These are phyloP conservation scores for Pulveroboletus ravenelii DNA, from an alignment of 768 basidiomycete species.

Conservation along the genomic window DNA sequence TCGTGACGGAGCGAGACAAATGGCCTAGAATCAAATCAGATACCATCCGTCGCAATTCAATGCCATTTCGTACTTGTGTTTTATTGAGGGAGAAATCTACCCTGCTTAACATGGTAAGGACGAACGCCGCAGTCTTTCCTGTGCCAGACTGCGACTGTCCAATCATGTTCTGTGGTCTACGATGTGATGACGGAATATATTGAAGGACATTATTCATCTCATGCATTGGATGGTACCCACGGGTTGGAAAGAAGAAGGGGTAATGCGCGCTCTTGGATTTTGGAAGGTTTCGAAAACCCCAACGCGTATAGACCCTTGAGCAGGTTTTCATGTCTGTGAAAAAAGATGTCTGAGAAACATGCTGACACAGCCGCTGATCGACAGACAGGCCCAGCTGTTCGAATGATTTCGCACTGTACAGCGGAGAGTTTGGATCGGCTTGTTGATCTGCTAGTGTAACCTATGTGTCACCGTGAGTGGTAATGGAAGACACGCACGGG, in stretches of 20 bases:
- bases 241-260: conserved; percentile 88
- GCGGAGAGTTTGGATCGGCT: conserved; percentile 90
- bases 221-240: conserved; percentile 41
- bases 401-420: conserved; percentile 90
- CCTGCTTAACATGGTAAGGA: conserved; percentile 93
- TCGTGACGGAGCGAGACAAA: conserved; percentile 96
- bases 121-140: conserved; percentile 98
- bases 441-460: conserved; percentile 97
- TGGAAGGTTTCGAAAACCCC: conserved; percentile 96
- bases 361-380: neutral
- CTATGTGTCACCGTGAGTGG: conserved; percentile 35
- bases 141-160: conserved; percentile 99
- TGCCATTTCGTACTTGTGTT: conserved; percentile 60
- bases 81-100: conserved; percentile 79
- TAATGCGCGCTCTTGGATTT: conserved; percentile 96
- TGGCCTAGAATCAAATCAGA: conserved; percentile 50
- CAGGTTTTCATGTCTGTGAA: conserved; percentile 71
- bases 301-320: conserved; percentile 92
- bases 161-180: conserved; percentile 96
- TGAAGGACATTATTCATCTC: neutral
- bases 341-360: conserved; percentile 3
- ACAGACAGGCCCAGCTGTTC: conserved; percentile 93
- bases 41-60: neutral
- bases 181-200: conserved; percentile 2
- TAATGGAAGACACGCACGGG: neutral